phyloP scores from a whole-genome alignment of 371 early-diverging fungal species.

The Rhizomucor miehei region DNA sequence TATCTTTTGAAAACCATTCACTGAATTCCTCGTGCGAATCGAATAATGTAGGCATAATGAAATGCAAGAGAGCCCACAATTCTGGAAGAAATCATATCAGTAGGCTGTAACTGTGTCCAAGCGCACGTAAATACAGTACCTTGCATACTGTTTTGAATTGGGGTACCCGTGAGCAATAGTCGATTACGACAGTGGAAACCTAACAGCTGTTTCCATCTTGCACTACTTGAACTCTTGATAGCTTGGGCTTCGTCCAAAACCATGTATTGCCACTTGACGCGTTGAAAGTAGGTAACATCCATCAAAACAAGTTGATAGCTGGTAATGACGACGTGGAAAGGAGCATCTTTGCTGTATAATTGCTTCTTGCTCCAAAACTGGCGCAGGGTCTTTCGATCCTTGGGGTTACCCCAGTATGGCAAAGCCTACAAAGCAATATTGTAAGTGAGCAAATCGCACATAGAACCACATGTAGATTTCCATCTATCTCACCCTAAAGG shows the following conservation, averaged over 20 bases:
- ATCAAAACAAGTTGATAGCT: slow-evolving; percentile 90
- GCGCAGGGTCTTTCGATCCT: slow-evolving; percentile 86
- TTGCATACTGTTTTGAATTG: slow-evolving; percentile 97
- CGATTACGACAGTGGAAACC: slow-evolving; percentile 92
- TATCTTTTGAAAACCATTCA: slow-evolving; percentile 95
- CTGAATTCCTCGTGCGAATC: slow-evolving; percentile 94
- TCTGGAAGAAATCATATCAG: slow-evolving; percentile 40
- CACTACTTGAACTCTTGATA: slow-evolving; percentile 89
- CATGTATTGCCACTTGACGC: slow-evolving; percentile 98
- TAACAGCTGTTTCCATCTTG: slow-evolving; percentile 94
- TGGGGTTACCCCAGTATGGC: slow-evolving; percentile 92
- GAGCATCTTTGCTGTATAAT: slow-evolving; percentile 76
- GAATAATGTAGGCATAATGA: slow-evolving; percentile 98
- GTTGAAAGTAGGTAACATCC: slow-evolving; percentile 85
- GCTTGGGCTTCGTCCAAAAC: slow-evolving; percentile 98
- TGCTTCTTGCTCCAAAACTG: slow-evolving; percentile 83
- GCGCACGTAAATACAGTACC: slow-evolving; percentile 16
- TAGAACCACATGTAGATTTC: neutral
- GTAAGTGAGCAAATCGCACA: neutral
- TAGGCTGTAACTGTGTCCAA: neutral
- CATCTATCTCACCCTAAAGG: slow-evolving; percentile 74
- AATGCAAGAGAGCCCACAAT: slow-evolving; percentile 96
- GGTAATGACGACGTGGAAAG: slow-evolving; percentile 93
- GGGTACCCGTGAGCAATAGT: slow-evolving; percentile 94
- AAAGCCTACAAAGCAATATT: slow-evolving; percentile 40